These are phyloP conservation scores for Boletus insuetus DNA, from an alignment of 768 basidiomycete species.

Conservation along the genomic window DNA sequence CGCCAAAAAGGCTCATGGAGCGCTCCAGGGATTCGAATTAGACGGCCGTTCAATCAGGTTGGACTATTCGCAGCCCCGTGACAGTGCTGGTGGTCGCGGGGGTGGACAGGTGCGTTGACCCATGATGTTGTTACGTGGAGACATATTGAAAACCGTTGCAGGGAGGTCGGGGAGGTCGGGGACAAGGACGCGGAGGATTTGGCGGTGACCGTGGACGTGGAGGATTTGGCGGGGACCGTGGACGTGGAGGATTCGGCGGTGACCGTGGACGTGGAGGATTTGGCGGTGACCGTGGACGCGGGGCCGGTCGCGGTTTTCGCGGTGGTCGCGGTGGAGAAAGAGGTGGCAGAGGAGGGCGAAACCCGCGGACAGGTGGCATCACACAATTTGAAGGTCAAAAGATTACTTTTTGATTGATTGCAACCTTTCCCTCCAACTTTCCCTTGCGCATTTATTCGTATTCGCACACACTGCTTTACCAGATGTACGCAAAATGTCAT, in stretches of 20 bases:
- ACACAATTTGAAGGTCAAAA: conserved; percentile 51
- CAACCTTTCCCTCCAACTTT: background rate
- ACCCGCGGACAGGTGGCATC: conserved; percentile 52
- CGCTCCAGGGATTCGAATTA: conserved; percentile 67
- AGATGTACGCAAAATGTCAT: conserved; percentile 1
- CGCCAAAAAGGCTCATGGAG: conserved; percentile 78
- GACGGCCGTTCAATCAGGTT: conserved; percentile 79
- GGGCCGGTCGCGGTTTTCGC: conserved; percentile 42
- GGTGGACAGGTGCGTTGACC: conserved; percentile 43
- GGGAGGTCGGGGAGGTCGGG: conserved; percentile 35
- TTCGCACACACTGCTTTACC: background rate
- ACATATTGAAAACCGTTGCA: background rate
- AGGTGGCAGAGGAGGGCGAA: conserved; percentile 30
- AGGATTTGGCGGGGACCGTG: conserved; percentile 27
- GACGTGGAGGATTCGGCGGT: conserved; percentile 28
- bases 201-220: conserved; percentile 25
- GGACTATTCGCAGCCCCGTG: conserved; percentile 85
- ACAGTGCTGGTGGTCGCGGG: conserved; percentile 51
- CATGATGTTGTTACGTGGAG: background rate
- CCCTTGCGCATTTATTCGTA: background rate
- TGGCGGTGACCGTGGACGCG: conserved; percentile 39
- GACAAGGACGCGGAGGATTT: conserved; percentile 16
- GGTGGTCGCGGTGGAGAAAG: conserved; percentile 42
- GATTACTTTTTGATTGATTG: conserved; percentile 40
- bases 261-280: conserved; percentile 36